Evolutionary conservation across 768 basidiomycete species (phyloP).

Genomic region (Kwoniella sp.): DNA sequence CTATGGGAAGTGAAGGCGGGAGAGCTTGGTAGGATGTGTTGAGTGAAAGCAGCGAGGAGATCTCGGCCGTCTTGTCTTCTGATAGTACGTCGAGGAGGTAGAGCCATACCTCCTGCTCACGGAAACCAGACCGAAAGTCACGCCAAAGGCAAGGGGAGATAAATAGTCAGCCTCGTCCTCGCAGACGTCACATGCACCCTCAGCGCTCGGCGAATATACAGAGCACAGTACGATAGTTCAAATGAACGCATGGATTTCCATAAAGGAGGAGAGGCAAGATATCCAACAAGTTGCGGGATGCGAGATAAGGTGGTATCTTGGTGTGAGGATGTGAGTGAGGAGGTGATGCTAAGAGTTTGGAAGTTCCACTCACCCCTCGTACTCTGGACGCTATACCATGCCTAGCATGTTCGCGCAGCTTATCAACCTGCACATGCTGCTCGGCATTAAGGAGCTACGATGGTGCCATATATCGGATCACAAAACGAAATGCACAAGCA

Average conservation of each 20-base stretch:
- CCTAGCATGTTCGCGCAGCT: conserved; percentile 45
- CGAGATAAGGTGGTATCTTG: too few species aligned
- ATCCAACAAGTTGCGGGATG: not conserved
- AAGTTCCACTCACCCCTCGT: conserved; percentile 38
- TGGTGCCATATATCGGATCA: not conserved
- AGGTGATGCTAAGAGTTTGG: not conserved
- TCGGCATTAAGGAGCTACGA: conserved; percentile 49
- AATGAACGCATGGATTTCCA: too few species aligned
- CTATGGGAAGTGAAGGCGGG: conserved; percentile 31
- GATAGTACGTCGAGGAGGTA: conserved; percentile 47
- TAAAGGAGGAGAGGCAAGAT: too few species aligned
- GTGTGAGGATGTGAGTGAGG: not conserved
- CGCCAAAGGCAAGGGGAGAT: not conserved
- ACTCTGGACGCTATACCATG: conserved; percentile 46
- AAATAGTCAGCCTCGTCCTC: not conserved
- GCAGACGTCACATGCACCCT: too few species aligned
- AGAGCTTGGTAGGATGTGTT: conserved; percentile 36
- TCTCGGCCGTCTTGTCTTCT: conserved; percentile 46
- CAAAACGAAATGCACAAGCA: too few species aligned
- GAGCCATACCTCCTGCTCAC: conserved; percentile 50
- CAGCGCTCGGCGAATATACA: too few species aligned
- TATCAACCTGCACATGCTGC: conserved; percentile 49
- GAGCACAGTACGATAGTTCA: too few species aligned
- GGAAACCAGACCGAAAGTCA: not conserved
- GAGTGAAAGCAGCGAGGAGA: conserved; percentile 38